Base-by-base conservation (phyloP, 768 basidiomycete genomes). In the Cystobasidium ongulense region DNA sequence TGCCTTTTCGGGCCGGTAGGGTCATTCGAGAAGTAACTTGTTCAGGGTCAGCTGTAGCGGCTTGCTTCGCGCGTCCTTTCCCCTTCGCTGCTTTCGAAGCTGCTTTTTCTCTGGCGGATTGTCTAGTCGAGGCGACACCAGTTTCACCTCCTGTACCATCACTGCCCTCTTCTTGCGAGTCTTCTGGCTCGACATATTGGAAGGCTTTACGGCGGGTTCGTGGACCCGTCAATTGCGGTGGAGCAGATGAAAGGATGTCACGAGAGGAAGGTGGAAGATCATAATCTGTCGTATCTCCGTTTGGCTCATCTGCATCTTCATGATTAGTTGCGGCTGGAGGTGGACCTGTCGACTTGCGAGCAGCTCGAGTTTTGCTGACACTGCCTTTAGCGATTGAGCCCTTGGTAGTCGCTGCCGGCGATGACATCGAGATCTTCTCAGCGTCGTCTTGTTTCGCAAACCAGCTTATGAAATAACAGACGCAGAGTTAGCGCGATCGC, bases 391-490 rank as follows among this genome's bases (percentile, higher is more conserved):
- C 13, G 17, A 27, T 15, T 59, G 25, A 35, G 57, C 17, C 11
- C 4, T 13, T 29, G 23, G 29, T 4, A 35, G 29, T 59, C 21
- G 13, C 8, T 36, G 41, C 39, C 13, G 65, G 65, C 39, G 65
- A 67, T 25, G 41, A 46, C 65, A 67, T 67, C 15, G 43, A 8
- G 41, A 67, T 67, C 50, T 29, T 67, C 25, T 52, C 31, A 3
- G 65, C 65, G 53, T 52, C 65, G 13, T 7, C 36, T 29, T 67
- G 65, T 23, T 41, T 36, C 13, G 27, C 65, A 35, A 67, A 50
- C 65, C 39, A 35, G 31, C 65, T 67, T 23, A 8, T 15, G 29
- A 8, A 4, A 36, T 17, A 39, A 3, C 8, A 8, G 46, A 4
- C 3, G 15, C 15, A 3, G 3, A 21, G 46, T 50, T 21, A 50